Base-by-base conservation (phyloP, 805 yeast species). In the Lachancea thermotolerans region DNA sequence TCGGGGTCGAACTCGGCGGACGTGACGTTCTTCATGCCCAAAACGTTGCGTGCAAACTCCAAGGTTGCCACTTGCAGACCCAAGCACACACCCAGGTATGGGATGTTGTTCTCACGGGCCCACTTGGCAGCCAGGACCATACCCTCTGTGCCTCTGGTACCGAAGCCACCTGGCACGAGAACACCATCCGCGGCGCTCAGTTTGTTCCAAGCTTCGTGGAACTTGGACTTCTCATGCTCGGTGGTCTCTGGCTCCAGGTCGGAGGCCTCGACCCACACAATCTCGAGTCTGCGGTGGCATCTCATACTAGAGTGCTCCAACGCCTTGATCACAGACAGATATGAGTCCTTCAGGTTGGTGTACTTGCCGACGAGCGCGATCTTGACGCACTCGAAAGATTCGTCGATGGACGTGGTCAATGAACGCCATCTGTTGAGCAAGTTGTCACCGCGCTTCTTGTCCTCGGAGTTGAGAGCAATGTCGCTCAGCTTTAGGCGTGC, bases 131-230 rank as follows among this genome's bases (percentile, higher is more conserved):
- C 99, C 33, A 86, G 72, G 64, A 93, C 75, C 99, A 93, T 93
- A 58, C 99, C 99, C 70, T 93, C 98, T 48, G 88, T 87, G 69
- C 99, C 99, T 68, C 99, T 83, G 41, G 79, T 69, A 48, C 99
- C 99, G 62, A 93, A 93, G 1, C 99, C 99, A 63, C 99, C 99
- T 34, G 99, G 99, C 47, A 93, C 96, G 48, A 93, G 76, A 52
- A 93, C 85, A 67, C 99, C 98, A 67, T 93, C 96, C 21, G 98
- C 96, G 58, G 84, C 80, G 65, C 95, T 86, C 53, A 93, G 81
- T 55, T 75, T 72, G 59, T 88, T 91, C 99, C 99, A 93, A 43
- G 98, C 96, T 67, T 85, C 83, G 68, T 91, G 96, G 73, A 85
- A 90, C 57, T 79, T 78, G 46, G 82, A 79, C 69, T 88, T 85